These are phyloP conservation scores for Lactarius akahatsu DNA, from an alignment of 768 basidiomycete genomes.

Conservation along the genomic window DNA sequence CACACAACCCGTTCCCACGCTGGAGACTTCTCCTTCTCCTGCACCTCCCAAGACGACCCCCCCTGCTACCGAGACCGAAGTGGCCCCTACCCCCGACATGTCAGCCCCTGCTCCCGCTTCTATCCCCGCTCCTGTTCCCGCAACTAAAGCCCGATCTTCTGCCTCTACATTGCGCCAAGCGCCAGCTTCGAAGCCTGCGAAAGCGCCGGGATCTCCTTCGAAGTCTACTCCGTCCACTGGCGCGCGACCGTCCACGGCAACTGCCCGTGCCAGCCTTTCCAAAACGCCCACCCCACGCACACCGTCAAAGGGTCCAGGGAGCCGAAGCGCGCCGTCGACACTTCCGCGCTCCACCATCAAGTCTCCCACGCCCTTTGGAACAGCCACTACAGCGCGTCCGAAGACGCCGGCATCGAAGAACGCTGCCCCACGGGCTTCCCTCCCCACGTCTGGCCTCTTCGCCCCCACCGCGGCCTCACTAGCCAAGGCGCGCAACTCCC, in stretches of 20 bases:
- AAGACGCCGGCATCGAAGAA: constrained; percentile 31
- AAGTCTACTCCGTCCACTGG: constrained; percentile 32
- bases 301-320: constrained; percentile 28
- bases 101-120: constrained; percentile 29
- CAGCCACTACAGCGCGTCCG: constrained; percentile 31
- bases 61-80: background rate
- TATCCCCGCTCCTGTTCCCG: constrained; percentile 11
- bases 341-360: constrained; percentile 30
- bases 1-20: background rate
- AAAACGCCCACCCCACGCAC: constrained; percentile 28
- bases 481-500: constrained; percentile 61
- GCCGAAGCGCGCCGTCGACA: constrained; percentile 26
- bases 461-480: constrained; percentile 84
- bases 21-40: background rate
- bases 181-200: constrained; percentile 6
- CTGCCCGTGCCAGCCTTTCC: constrained; percentile 25
- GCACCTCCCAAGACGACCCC: background rate
- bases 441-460: constrained; percentile 61
- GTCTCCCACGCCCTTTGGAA: constrained; percentile 39
- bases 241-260: constrained; percentile 25
- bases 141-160: constrained; percentile 25
- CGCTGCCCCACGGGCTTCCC: constrained; percentile 8
- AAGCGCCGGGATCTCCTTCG: constrained; percentile 29
- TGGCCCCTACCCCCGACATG: background rate
- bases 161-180: constrained; percentile 14